A percentile compares a stretch with the other conserved stretches of the same genome.
Conservation (phyloP, 768 basidiomycete genomes). For the Kwoniella shandongensis region DNA sequence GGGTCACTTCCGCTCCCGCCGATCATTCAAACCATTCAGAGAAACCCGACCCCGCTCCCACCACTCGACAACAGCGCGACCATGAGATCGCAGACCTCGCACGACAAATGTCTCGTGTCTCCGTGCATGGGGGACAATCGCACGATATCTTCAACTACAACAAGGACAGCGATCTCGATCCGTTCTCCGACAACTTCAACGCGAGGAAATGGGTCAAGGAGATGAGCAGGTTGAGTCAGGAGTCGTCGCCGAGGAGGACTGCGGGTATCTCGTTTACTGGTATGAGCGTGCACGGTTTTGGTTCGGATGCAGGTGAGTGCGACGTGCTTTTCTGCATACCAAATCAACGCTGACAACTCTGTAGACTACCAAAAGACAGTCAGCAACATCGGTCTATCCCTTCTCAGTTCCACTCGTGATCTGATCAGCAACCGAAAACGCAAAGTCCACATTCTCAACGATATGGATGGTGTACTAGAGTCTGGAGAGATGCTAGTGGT, state of each 20-base stretch:
- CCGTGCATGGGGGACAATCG: neutral
- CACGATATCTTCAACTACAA: constrained; percentile 39
- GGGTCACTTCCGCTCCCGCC: neutral
- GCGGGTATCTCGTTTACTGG: constrained; percentile 55
- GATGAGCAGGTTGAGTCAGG: constrained; percentile 36
- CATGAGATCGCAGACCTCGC: constrained; percentile 27
- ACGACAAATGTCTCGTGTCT: constrained; percentile 23
- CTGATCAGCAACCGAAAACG: constrained; percentile 38
- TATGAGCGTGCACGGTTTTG: constrained; percentile 53
- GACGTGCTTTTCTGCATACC: neutral
- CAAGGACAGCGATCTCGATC: constrained; percentile 52
- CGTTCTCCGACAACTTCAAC: constrained; percentile 54
- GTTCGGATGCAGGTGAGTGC: constrained; percentile 43
- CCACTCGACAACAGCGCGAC: constrained; percentile 4
- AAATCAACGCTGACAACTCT: neutral
- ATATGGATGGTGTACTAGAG: constrained; percentile 66
- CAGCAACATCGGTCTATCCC: constrained; percentile 50
- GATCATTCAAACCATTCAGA: neutral
- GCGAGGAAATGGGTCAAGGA: constrained; percentile 52
- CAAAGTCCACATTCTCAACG: constrained; percentile 60
- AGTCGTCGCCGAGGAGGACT: constrained; percentile 10
- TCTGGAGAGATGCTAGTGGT: constrained; percentile 75
- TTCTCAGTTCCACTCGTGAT: constrained; percentile 25
- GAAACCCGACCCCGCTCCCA: neutral
- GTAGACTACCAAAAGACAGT: constrained; percentile 57